Evolutionary conservation across 2,329 filamentous ascomycete genomes (phyloP), one percentile per base, ranked within the genome.

Genomic region (Teratosphaeriaceae sp.): DNA sequence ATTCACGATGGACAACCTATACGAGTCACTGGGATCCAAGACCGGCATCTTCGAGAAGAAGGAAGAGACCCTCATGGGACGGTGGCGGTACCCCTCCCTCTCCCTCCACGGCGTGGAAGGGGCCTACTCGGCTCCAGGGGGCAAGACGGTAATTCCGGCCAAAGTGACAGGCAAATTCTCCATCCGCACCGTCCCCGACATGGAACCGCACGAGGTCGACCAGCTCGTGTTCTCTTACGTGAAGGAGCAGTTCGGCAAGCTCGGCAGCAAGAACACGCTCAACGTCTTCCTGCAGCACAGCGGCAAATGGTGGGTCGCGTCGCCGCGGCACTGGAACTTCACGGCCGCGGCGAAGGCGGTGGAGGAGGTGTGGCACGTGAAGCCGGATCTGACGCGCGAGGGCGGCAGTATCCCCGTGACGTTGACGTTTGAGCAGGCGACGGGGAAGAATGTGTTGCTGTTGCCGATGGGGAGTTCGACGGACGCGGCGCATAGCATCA

Each of bases 261-360:
- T 97, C 26, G 79, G 80, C 53, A 92, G 84, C 68, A 98, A 98
- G 77, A 98, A 98, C 74, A 88, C 76, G 13, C 68, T 94, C 61
- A 85, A 86, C 58, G 82, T 88, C 41, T 81, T 75, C 62, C 75
- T 89, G 45, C 82, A 90, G 68, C 92, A 98, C 73, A 83, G 82
- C 46, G 92, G 92, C 56, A 96, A 96, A 71, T 98, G 92, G 92
- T 98, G 92, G 92, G 88, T 94, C 37, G 88, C 94, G 36, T 89
- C 85, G 62, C 90, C 92, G 22, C 92, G 94, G 71, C 90, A 98
- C 76, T 97, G 92, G 88, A 98, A 98, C 76, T 98, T 97, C 71
- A 79, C 81, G 22, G 90, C 90, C 20, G 92, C 92, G 12, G 80
- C 84, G 61, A 97, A 95, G 77, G 92, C 92, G n/a, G 88, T 92